These are phyloP conservation scores for Globisporangium irregulare DNA, from an alignment of 352 stramenopile genomes.

Conservation along the genomic window DNA sequence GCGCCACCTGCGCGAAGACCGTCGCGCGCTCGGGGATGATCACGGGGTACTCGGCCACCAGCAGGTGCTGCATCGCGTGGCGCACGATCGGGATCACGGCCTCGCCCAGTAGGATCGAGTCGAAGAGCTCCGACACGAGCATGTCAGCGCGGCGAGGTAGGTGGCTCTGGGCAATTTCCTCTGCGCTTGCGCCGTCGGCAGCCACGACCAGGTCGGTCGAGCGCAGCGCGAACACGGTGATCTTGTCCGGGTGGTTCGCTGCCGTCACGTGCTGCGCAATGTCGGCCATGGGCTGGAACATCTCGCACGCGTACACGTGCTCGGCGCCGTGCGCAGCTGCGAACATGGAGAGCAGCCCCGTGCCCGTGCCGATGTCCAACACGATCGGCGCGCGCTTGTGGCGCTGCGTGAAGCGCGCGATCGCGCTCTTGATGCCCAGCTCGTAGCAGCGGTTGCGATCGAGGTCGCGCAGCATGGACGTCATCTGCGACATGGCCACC, in stretches of 20 bases:
- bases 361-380: slow-evolving; percentile 82
- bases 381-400: slow-evolving; percentile 53
- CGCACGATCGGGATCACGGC: slow-evolving; percentile 81
- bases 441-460: slow-evolving; percentile 82
- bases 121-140: slow-evolving; percentile 92
- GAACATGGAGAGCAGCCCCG: slow-evolving; percentile 86
- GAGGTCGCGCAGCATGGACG: slow-evolving; percentile 78
- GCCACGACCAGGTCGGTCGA: slow-evolving; percentile 70
- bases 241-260: slow-evolving; percentile 64
- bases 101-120: slow-evolving; percentile 90
- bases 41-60: slow-evolving; percentile 39
- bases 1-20: slow-evolving; percentile 68
- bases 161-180: slow-evolving; percentile 21
- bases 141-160: slow-evolving; percentile 79
- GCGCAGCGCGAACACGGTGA: slow-evolving; percentile 72
- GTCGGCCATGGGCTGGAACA: slow-evolving; percentile 83
- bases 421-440: slow-evolving; percentile 58
- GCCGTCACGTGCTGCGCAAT: slow-evolving; percentile 71
- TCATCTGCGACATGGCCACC: slow-evolving; percentile 87
- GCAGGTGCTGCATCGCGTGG: slow-evolving; percentile 69
- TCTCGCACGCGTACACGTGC: slow-evolving; percentile 92
- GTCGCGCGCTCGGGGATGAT: slow-evolving; percentile 70
- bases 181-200: neutral
- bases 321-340: slow-evolving; percentile 78
- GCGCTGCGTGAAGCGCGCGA: slow-evolving; percentile 44